Evolutionary conservation across 1,139 yeast species (phyloP).

Genomic region (Sugiyamaella castrensis): DNA sequence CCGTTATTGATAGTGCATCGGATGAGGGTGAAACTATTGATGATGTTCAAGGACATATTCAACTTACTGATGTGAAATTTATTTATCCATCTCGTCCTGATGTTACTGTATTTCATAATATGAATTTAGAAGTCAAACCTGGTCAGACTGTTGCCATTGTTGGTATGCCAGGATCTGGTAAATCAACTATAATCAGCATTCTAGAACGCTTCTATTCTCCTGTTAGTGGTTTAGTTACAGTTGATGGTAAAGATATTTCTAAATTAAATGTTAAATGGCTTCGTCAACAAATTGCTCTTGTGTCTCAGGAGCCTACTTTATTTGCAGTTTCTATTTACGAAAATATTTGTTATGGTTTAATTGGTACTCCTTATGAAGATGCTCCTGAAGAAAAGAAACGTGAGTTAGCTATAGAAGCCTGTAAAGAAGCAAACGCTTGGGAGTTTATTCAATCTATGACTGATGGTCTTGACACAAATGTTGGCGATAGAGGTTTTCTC

Average conservation of each 20-base stretch:
- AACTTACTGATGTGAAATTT: conserved; percentile 63
- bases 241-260: conserved; percentile 65
- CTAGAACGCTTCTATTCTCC: conserved; percentile 66
- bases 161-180: conserved; percentile 92
- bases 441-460: conserved; percentile 41
- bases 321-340: conserved; percentile 77
- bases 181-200: conserved; percentile 76
- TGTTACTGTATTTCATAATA: conserved; percentile 62
- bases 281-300: conserved; percentile 74
- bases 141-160: conserved; percentile 86
- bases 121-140: conserved; percentile 57
- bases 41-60: conserved; percentile 50
- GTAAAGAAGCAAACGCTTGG: conserved; percentile 43
- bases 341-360: conserved; percentile 70
- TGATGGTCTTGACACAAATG: conserved; percentile 49
- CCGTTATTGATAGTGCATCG: conserved; percentile 37
- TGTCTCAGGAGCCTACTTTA: conserved; percentile 84
- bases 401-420: conserved; percentile 37
- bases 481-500: conserved; percentile 53
- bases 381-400: conserved; percentile 36
- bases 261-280: conserved; percentile 69
- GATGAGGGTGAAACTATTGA: conserved; percentile 35
- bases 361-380: conserved; percentile 53
- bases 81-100: conserved; percentile 85
- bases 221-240: conserved; percentile 56